A percentile compares a stretch with the other conserved stretches of the same genome.
Conservation (phyloP, 192 early-diverging fungal genomes). For the Entophlyctis helioformis region DNA sequence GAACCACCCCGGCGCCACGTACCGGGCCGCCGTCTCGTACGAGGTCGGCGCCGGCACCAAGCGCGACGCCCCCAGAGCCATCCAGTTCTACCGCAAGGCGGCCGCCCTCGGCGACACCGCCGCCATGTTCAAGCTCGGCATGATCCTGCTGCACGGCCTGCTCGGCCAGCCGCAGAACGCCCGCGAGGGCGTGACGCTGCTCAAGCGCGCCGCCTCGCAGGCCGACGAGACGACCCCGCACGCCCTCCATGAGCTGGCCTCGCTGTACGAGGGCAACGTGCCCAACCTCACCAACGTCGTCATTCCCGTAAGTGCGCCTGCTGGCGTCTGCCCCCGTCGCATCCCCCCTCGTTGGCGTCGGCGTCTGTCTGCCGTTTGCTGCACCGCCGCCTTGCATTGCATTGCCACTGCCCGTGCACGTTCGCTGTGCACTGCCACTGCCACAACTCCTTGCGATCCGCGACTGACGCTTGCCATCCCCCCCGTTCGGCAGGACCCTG, state of each 20-base stretch:
- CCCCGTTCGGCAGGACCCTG: slow-evolving; percentile 46
- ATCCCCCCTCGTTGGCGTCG: no score
- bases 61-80: slow-evolving; percentile 61
- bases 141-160: slow-evolving; percentile 79
- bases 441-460: not conserved
- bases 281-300: slow-evolving; percentile 18
- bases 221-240: slow-evolving; percentile 88
- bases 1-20: slow-evolving; percentile 82
- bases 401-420: no score
- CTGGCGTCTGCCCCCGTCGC: no score
- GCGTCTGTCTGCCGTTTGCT: no score
- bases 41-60: slow-evolving; percentile 91
- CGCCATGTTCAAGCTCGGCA: slow-evolving; percentile 95
- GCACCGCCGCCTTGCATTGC: no score
- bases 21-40: slow-evolving; percentile 91
- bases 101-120: slow-evolving; percentile 82
- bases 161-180: slow-evolving; percentile 66
- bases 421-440: no score
- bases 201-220: slow-evolving; percentile 82
- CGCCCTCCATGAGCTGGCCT: slow-evolving; percentile 83
- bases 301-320: slow-evolving; percentile 30
- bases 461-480: no score
- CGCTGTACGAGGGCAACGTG: slow-evolving; percentile 67
- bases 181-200: slow-evolving; percentile 85
- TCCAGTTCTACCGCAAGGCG: slow-evolving; percentile 89